Evolutionary conservation across 768 basidiomycete genomes (phyloP), one percentile per base, ranked within the genome.

Genomic region (Termitomyces sp.): DNA sequence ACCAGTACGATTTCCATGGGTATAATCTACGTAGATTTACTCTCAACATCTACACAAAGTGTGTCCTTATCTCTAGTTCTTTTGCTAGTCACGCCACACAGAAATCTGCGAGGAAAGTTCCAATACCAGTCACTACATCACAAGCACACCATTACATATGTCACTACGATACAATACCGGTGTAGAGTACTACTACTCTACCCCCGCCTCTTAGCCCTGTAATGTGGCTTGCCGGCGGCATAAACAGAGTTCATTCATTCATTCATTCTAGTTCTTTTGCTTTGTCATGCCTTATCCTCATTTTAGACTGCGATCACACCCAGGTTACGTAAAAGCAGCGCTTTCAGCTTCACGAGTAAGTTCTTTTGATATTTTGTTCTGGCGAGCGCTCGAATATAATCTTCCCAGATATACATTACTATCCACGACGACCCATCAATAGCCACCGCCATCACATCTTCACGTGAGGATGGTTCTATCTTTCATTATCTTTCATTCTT

Each of bases 1-100:
- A 97, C 66, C 94, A 98, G 72, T 98, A 89, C 64, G 97, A 99
- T 71, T 99, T 99, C 79, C 97, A 99, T 69, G 85, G 89, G 7
- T 99, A 98, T 70, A 92, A 92, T 63, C 63, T 98, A 63, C 86
- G 97, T 54, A 94, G 91, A 64, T 90, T 87, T 65, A 96, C 90
- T 8, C 73, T 98, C 35, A 88, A 86, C 54, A 84, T 92, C 13
- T 98, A 98, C 69, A 60, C 90, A 54, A 83, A 85, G 96, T 98
- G 64, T 59, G 89, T 75, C 33, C 44, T 48, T 13, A 20, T 9
- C 30, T 13, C 7, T 30, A n/a, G n/a, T n/a, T n/a, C n/a, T n/a
- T n/a, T n/a, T n/a, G n/a, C n/a, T n/a, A n/a, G n/a, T n/a, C n/a
- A n/a, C n/a, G n/a, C n/a, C n/a, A n/a, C n/a, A n/a, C n/a, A n/a